Conservation (phyloP, 179 eudicot genomes). For the Actinidia arguta region DNA sequence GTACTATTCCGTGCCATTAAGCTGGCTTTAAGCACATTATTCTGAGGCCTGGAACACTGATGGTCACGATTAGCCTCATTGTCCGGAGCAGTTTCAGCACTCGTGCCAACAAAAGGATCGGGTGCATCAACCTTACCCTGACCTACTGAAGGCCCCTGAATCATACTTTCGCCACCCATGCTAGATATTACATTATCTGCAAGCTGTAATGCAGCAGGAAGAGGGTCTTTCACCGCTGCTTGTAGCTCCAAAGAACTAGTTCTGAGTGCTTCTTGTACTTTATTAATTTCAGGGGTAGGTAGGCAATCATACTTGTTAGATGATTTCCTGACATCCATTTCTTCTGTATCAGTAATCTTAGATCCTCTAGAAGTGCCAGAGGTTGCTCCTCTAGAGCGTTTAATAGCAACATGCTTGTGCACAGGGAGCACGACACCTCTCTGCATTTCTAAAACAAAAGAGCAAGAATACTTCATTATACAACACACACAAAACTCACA, state of each 20-base stretch:
- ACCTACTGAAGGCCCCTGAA: slow-evolving; percentile 21
- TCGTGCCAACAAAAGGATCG: slow-evolving; percentile 18
- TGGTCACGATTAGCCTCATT: slow-evolving; percentile 8
- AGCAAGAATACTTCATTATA: slow-evolving; percentile 13
- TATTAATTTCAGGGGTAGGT: slow-evolving; percentile 33
- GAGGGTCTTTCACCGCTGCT: slow-evolving; percentile 59
- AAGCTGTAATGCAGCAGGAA: slow-evolving; percentile 49
- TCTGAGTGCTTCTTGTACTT: slow-evolving; percentile 40
- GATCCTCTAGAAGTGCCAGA: slow-evolving; percentile 47
- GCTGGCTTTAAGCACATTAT: slow-evolving; percentile 39
- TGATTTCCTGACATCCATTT: slow-evolving; percentile 16
- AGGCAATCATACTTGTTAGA: slow-evolving; percentile 16
- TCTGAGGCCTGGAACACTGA: slow-evolving; percentile 16
- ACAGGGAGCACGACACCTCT: slow-evolving; percentile 27
- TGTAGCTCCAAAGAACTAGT: slow-evolving; percentile 50
- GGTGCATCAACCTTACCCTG: slow-evolving; percentile 15
- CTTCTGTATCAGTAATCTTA: slow-evolving; percentile 45
- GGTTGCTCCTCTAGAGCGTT: slow-evolving; percentile 28
- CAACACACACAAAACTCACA: slow-evolving; percentile 1
- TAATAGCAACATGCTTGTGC: slow-evolving; percentile 54
- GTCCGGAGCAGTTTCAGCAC: slow-evolving; percentile 26
- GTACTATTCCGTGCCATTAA: slow-evolving; percentile 61
- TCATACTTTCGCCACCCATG: slow-evolving; percentile 17
- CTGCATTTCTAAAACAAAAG: slow-evolving; percentile 35
- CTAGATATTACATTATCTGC: slow-evolving; percentile 42